Base-by-base conservation (phyloP, 345 rosid genomes). In the Pugionium dolabratum region DNA sequence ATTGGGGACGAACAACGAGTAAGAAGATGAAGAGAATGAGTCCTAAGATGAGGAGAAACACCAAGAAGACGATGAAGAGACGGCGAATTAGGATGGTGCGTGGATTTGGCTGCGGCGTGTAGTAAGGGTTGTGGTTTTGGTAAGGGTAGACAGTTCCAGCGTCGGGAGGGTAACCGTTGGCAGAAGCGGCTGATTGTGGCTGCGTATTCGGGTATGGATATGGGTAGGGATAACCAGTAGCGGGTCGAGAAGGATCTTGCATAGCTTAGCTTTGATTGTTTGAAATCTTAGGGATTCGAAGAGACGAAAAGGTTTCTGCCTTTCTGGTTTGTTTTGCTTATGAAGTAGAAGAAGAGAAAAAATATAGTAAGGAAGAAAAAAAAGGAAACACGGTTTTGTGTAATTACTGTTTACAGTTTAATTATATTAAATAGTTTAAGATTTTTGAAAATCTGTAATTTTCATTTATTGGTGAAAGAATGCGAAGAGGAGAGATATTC, bases 1-100 rank as follows among this genome's bases (percentile, higher is more conserved):
- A 53, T 31, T 80, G 87, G 44, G 97, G 97, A 32, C 87, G 89
- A 75, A 86, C 67, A 3, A 87, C 84, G 32, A 92, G 82, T 83
- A 89, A 80, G 77, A 68, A 66, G 62, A 86, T 84, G 79, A 91
- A 69, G 66, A 86, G 59, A 6, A 79, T 40, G 45, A 70, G 31
- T 4, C 86, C 86, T 42, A 86, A 44, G 46, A 87, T 49, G 50
- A 85, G 25, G 60, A 76, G 32, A 62, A 75, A 25, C 46, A 71
- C 28, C 43, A 73, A 30, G 35, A 69, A 35, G 7, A 61, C 59
- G 42, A 76, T 48, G 34, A 80, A 56, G 45, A 89, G 54, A 56
- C 85, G 79, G 64, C 94, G 95, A 76, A 75, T 3, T 43, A 82
- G 52, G 57, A 73, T 9, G 46, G 79, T 28, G 67, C 86, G 91